Evolutionary conservation across 2,329 filamentous ascomycete species (phyloP).

Genomic region (Ceratocystiopsis sp.): DNA sequence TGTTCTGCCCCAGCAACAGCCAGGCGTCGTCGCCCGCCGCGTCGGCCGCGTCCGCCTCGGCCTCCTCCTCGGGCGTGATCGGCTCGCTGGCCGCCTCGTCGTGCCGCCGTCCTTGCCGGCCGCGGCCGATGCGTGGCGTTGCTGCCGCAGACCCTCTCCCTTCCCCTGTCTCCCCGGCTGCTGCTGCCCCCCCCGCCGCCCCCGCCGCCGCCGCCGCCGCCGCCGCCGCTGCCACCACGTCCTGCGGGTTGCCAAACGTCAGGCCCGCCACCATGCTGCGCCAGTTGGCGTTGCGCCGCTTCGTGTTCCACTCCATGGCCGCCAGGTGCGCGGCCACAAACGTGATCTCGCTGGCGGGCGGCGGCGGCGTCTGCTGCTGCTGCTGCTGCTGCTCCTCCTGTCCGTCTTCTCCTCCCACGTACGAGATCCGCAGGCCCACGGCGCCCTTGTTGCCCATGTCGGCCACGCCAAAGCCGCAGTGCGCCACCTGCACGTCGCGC

Average conservation of each 20-base stretch:
- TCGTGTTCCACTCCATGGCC: slow-evolving; percentile 65
- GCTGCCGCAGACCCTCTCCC: too few relatives aligned
- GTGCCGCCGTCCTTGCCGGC: slow-evolving; percentile 5
- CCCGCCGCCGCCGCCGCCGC: too few relatives aligned
- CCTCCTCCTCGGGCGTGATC: slow-evolving; percentile 16
- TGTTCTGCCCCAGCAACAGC: slow-evolving; percentile 7
- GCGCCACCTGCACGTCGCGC: slow-evolving; percentile 53
- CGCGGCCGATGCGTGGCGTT: neutral
- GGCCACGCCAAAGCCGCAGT: slow-evolving; percentile 67
- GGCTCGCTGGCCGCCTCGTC: slow-evolving; percentile 10
- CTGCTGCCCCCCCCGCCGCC: neutral
- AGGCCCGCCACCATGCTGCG: slow-evolving; percentile 62
- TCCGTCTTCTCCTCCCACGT: slow-evolving; percentile 24
- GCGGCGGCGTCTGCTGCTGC: slow-evolving; percentile 8
- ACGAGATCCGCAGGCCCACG: slow-evolving; percentile 57
- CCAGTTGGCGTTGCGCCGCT: slow-evolving; percentile 76
- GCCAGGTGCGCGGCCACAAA: slow-evolving; percentile 82
- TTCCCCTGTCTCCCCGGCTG: too few relatives aligned
- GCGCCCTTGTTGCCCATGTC: slow-evolving; percentile 96
- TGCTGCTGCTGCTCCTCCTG: slow-evolving; percentile 12
- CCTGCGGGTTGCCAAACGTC: slow-evolving; percentile 48
- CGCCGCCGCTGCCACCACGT: slow-evolving; percentile 12
- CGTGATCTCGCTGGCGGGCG: slow-evolving; percentile 44
- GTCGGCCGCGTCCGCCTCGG: slow-evolving; percentile 14
- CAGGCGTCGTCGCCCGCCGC: slow-evolving; percentile 18